Conservation (phyloP, 192 early-diverging fungal species). For the Linnemannia zychae region DNA sequence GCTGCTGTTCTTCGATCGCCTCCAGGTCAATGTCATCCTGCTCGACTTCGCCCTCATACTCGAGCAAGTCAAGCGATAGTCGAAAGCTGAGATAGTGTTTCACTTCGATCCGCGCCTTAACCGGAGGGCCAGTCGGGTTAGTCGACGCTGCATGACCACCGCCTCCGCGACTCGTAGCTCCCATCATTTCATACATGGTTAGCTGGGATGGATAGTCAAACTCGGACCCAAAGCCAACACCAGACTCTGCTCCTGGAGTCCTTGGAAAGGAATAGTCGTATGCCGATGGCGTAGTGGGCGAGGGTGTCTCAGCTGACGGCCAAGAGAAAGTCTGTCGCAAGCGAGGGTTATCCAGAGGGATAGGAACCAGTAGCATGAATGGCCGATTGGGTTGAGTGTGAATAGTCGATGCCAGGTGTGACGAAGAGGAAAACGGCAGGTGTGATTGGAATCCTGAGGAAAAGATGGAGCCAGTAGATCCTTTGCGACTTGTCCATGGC, state of each 20-base stretch:
- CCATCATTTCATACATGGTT: neutral
- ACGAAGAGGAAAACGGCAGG: neutral
- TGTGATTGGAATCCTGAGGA: neutral
- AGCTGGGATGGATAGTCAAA: slow-evolving; percentile 15
- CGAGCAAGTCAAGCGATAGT: slow-evolving; percentile 42
- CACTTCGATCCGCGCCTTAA: slow-evolving; percentile 35
- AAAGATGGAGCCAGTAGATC: neutral
- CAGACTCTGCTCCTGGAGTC: neutral
- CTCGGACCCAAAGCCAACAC: slow-evolving; percentile 9
- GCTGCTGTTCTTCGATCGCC: slow-evolving; percentile 26
- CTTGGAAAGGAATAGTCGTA: neutral
- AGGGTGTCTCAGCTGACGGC: slow-evolving; percentile 27
- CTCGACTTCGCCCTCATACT: slow-evolving; percentile 41
- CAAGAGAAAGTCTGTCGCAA: slow-evolving; percentile 40
- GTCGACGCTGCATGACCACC: neutral
- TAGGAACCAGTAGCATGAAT: slow-evolving; percentile 40
- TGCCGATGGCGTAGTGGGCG: slow-evolving; percentile 1
- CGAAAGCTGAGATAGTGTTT: slow-evolving; percentile 44
- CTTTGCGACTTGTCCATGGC: neutral
- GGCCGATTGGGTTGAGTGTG: slow-evolving; percentile 10
- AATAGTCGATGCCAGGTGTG: neutral
- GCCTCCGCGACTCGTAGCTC: neutral
- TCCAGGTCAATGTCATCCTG: slow-evolving; percentile 23
- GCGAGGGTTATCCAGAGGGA: slow-evolving; percentile 14
- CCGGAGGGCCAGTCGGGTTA: neutral